Conservation (phyloP, 83 land plant species). For the Picea abies region DNA sequence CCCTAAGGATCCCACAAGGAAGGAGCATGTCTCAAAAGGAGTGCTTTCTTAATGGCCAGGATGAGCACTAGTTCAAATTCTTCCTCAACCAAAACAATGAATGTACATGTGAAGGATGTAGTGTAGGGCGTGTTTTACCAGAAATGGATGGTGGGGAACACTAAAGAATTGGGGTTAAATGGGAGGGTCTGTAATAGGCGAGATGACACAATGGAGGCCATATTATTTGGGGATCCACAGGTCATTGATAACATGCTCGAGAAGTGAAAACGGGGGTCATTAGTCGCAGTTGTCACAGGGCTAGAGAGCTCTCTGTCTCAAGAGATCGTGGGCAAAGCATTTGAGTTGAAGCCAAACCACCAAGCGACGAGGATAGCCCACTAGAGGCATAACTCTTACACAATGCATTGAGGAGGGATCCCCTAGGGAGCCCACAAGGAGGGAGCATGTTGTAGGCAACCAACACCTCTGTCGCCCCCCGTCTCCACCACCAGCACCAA, state of each 20-base stretch:
- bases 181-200: constrained; percentile 79
- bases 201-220: constrained; percentile 78
- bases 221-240: constrained; percentile 54
- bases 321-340: constrained; percentile 34
- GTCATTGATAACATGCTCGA: constrained; percentile 64
- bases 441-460: too few relatives aligned
- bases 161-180: constrained; percentile 41
- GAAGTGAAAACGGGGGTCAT: constrained; percentile 59
- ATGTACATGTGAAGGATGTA: constrained; percentile 59
- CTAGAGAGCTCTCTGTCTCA: constrained; percentile 16
- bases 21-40: too few relatives aligned
- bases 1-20: too few relatives aligned
- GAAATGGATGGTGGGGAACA: constrained; percentile 47
- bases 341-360: constrained; percentile 43
- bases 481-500: too few relatives aligned
- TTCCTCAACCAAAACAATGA: constrained; percentile 20
- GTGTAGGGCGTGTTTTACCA: constrained; percentile 87
- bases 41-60: too few relatives aligned
- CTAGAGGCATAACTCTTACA: too few relatives aligned
- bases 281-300: constrained; percentile 48
- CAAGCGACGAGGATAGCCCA: too few relatives aligned
- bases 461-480: too few relatives aligned
- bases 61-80: too few relatives aligned
- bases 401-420: too few relatives aligned
- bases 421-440: too few relatives aligned